Base-by-base conservation (phyloP, 2,329 filamentous ascomycete species). In the Exserohilum turcica region DNA sequence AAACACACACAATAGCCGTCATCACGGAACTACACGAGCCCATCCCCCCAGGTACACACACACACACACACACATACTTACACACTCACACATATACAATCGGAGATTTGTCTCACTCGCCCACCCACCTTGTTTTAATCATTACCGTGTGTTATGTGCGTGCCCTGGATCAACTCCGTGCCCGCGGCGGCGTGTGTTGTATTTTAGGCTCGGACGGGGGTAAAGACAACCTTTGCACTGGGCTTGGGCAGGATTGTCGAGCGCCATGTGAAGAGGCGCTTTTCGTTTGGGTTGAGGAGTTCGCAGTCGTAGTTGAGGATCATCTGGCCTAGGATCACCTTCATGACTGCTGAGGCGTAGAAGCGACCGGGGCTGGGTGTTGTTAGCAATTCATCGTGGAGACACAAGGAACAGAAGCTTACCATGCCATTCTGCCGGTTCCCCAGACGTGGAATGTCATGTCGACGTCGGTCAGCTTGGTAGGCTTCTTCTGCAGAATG, bases 401-500 rank as follows among this genome's bases (percentile, higher is more conserved):
- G 24, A n/a, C 12, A 35, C 13, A 16, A 15, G 7, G 6, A 18
- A n/a, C 8, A 29, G 40, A 13, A 29, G 48, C 58, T 49, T 47
- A 61, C 58, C 60, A 63, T 10, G 60, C 52, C 55, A 61, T 63
- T 24, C 53, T 40, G 6, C 60, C 60, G 10, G 57, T 60, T 15
- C 60, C 60, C 60, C 60, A 63, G 27, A 61, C 58, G 18, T 60
- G 60, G 18, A 51, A 63, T 10, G 48, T 52, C 45, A 48, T 52
- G 18, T 53, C 47, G 6, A 47, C 46, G 40, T 63, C 60, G 9
- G 53, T 61, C 32, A 63, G 31, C 35, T 56, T 56, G 0, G 56
- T 54, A 0, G 57, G 55, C 35, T 48, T 52, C 46, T 49, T 46
- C 33, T 59, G 56, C 28, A 55, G 29, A 7, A 52, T 38, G 6